Evolutionary conservation across 1,284 basidiomycete species (phyloP).

Genomic region (Boletus holoroseus): DNA sequence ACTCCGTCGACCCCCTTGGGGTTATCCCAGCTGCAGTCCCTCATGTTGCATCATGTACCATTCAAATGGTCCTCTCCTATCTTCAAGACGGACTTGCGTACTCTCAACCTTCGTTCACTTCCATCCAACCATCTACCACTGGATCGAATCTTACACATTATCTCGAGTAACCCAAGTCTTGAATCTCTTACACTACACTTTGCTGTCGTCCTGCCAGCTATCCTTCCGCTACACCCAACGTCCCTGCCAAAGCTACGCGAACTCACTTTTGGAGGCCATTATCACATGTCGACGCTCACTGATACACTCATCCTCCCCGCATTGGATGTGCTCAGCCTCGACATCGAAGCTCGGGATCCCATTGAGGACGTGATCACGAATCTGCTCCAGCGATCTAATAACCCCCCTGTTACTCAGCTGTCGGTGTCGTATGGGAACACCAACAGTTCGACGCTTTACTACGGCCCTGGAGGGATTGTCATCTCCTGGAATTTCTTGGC

Average conservation of each 20-base stretch:
- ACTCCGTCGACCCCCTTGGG: constrained; percentile 34
- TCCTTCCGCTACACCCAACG: constrained; percentile 53
- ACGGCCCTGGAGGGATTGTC: constrained; percentile 38
- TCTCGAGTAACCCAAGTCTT: constrained; percentile 51
- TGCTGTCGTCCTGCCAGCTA: constrained; percentile 49
- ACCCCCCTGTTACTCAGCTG: constrained; percentile 50
- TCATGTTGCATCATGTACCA: constrained; percentile 64
- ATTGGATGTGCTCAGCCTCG: constrained; percentile 52
- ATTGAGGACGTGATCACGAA: constrained; percentile 60
- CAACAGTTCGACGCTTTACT: constrained; percentile 40
- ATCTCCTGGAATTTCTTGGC: constrained; percentile 47
- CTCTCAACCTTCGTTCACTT: constrained; percentile 58
- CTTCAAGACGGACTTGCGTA: constrained; percentile 50
- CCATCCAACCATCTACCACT: constrained; percentile 56
- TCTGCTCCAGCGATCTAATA: constrained; percentile 52
- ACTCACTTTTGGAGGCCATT: constrained; percentile 60
- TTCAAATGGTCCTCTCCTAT: constrained; percentile 72
- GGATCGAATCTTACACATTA: constrained; percentile 59
- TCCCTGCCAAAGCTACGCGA: constrained; percentile 48
- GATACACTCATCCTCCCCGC: constrained; percentile 55
- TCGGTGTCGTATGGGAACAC: constrained; percentile 53
- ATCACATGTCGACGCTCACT: constrained; percentile 55
- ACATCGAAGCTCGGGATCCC: constrained; percentile 62
- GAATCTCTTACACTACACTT: constrained; percentile 56
- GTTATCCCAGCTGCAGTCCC: constrained; percentile 44